phyloP scores from a whole-genome alignment of 2,329 filamentous ascomycete species.

The Paecilomyces dactylethromorphus region DNA sequence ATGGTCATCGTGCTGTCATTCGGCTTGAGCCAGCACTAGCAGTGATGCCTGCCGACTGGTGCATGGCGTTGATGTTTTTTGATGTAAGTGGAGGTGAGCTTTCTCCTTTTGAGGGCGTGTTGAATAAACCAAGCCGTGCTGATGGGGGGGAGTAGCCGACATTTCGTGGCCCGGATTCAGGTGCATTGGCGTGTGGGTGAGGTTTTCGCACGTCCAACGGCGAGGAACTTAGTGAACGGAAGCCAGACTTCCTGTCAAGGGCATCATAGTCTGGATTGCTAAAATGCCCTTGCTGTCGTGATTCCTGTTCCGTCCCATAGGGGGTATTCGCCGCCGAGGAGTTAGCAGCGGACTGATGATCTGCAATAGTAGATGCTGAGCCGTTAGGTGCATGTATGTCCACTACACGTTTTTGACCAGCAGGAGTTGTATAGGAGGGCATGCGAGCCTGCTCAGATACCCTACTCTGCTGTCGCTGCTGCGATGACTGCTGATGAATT shows the following conservation, averaged over 20 bases:
- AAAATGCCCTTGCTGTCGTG: conserved; percentile 17
- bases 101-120: conserved; percentile 21
- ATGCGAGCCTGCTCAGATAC: conserved; percentile 28
- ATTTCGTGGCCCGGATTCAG: conserved; percentile 16
- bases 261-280: conserved; percentile 26
- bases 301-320: conserved; percentile 31
- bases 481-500: conserved; percentile 50
- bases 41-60: conserved; percentile 23
- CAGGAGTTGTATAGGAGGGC: conserved; percentile 34
- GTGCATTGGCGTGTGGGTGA: conserved; percentile 19
- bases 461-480: conserved; percentile 23
- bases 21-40: conserved; percentile 22
- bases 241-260: conserved; percentile 24
- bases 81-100: conserved; percentile 21
- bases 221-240: conserved; percentile 31
- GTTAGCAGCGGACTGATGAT: conserved; percentile 33
- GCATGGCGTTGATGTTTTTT: conserved; percentile 23
- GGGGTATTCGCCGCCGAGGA: conserved; percentile 40
- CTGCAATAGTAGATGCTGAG: conserved; percentile 41
- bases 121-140: conserved; percentile 28
- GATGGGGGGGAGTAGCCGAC: conserved; percentile 27
- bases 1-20: conserved; percentile 24
- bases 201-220: conserved; percentile 34
- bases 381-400: conserved; percentile 38
- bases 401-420: conserved; percentile 37